Evolutionary conservation across 2,329 filamentous ascomycete species (phyloP).

Genomic region (Sporothrix pseudoabietina): DNA sequence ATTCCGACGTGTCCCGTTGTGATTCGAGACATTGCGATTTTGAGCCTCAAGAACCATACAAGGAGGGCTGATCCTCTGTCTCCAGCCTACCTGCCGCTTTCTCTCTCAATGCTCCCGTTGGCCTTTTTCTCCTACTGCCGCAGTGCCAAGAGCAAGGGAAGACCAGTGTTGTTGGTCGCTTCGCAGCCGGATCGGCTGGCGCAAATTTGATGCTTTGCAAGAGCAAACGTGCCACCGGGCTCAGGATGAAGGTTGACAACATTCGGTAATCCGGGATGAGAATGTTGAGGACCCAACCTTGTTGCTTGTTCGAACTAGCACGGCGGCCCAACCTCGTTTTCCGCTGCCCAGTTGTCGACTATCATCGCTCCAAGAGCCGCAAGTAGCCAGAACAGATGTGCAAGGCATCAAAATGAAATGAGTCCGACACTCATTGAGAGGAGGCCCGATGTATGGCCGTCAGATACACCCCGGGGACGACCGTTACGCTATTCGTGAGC

Average conservation of each 20-base stretch:
- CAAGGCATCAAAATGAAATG: neutral
- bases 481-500: neutral
- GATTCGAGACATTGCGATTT: constrained; percentile 20
- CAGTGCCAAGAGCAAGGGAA: neutral
- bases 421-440: neutral
- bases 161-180: neutral
- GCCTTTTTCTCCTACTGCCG: neutral
- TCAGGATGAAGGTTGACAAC: neutral
- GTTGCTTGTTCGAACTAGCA: neutral
- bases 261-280: neutral
- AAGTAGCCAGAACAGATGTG: neutral
- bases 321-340: neutral
- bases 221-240: neutral
- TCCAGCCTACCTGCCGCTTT: neutral
- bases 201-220: neutral
- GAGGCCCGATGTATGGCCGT: neutral
- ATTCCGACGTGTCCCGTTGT: constrained; percentile 20
- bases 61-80: neutral
- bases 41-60: constrained; percentile 30
- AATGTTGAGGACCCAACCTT: neutral
- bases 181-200: neutral
- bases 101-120: neutral
- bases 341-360: neutral
- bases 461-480: neutral
- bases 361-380: neutral